Conservation (phyloP, 495 filamentous ascomycete species). For the Neurospora terricola region DNA sequence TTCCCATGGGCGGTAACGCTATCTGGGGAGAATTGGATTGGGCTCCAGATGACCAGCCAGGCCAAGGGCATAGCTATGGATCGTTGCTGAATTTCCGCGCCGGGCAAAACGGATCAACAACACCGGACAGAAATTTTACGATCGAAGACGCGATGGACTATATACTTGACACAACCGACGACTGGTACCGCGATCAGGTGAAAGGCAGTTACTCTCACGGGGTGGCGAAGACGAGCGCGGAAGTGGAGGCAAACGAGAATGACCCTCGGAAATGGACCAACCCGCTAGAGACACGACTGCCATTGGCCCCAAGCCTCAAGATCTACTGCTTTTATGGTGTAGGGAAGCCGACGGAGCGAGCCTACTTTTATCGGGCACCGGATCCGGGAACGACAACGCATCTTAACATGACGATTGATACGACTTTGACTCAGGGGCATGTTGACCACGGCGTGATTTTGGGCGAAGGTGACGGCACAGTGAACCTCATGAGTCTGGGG, state of each 20-base stretch:
- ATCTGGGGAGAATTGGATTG: slow-evolving; percentile 88
- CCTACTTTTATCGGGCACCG: slow-evolving; percentile 82
- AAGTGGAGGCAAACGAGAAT: slow-evolving; percentile 80
- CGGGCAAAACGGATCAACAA: slow-evolving; percentile 38
- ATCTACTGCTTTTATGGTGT: slow-evolving; percentile 97
- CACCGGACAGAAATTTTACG: slow-evolving; percentile 63
- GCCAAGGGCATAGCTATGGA: slow-evolving; percentile 62
- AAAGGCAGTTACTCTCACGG: slow-evolving; percentile 73
- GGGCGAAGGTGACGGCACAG: slow-evolving; percentile 93
- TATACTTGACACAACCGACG: slow-evolving; percentile 63
- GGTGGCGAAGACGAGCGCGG: slow-evolving; percentile 66
- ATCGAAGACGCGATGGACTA: slow-evolving; percentile 66
- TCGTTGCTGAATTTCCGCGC: slow-evolving; percentile 80
- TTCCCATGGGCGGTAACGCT: slow-evolving; percentile 88
- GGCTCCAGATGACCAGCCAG: slow-evolving; percentile 80
- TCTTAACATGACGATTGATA: slow-evolving; percentile 88
- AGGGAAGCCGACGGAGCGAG: slow-evolving; percentile 81
- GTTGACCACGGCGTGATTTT: slow-evolving; percentile 82
- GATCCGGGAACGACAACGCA: slow-evolving; percentile 49
- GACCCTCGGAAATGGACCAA: slow-evolving; percentile 87
- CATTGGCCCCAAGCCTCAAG: slow-evolving; percentile 81
- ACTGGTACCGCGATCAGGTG: slow-evolving; percentile 74
- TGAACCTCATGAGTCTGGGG: slow-evolving; percentile 74
- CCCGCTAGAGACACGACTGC: slow-evolving; percentile 82
- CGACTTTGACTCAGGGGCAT: slow-evolving; percentile 51